Conservation (phyloP, 179 eudicot genomes). For the Amaranthus tricolor region DNA sequence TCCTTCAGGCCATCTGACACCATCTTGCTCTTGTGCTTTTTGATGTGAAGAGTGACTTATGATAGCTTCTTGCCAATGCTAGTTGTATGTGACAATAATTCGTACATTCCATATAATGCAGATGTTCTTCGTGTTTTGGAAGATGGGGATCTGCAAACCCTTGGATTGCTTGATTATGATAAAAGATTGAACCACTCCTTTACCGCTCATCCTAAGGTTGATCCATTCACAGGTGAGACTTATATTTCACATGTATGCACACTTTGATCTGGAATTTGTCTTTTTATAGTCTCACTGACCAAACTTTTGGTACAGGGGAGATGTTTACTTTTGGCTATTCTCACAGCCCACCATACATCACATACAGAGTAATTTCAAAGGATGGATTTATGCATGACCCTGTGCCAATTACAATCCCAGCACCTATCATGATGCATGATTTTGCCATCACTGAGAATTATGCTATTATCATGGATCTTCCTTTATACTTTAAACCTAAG, state of each 20-base stretch:
- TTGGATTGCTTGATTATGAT: constrained; percentile 92
- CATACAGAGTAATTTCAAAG: constrained; percentile 87
- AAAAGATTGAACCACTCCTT: constrained; percentile 79
- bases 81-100: constrained; percentile 14
- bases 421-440: constrained; percentile 94
- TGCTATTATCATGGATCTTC: constrained; percentile 93
- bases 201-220: constrained; percentile 97
- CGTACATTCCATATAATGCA: constrained; percentile 24
- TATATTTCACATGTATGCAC: neutral
- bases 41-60: neutral
- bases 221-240: constrained; percentile 75
- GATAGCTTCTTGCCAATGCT: neutral
- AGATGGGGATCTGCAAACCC: constrained; percentile 93
- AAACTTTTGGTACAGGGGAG: constrained; percentile 57
- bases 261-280: neutral
- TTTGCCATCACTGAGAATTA: constrained; percentile 95
- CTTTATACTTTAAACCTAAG: constrained; percentile 81
- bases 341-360: constrained; percentile 67
- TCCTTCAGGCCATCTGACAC: neutral
- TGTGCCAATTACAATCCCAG: constrained; percentile 83
- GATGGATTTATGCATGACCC: constrained; percentile 93
- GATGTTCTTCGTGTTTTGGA: constrained; percentile 83
- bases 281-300: constrained; percentile 3
- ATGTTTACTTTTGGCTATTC: constrained; percentile 96
- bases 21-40: neutral